Conservation (phyloP, 352 stramenopile species). For the Saprolegnia diclina region DNA sequence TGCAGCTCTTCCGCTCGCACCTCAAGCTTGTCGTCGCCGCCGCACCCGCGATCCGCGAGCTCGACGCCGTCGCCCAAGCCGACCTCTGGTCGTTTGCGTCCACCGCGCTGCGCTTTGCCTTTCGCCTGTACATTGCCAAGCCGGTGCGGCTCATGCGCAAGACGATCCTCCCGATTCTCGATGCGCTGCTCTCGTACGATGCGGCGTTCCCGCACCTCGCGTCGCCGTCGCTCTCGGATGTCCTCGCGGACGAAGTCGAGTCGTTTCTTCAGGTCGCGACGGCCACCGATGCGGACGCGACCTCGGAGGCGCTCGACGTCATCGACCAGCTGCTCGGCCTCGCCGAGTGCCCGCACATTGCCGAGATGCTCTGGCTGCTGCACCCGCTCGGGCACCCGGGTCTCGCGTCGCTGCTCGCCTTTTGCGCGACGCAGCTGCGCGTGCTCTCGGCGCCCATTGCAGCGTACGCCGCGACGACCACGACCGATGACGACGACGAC, state of each 20-base stretch:
- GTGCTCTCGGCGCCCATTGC: conserved; percentile 48
- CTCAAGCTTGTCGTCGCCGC: conserved; percentile 37
- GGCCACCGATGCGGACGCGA: not conserved
- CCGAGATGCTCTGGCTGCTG: conserved; percentile 57
- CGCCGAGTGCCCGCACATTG: conserved; percentile 35
- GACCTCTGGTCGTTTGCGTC: conserved; percentile 31
- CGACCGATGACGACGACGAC: conserved; percentile 15
- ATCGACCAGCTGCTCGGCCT: conserved; percentile 24
- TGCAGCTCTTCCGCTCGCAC: conserved; percentile 68
- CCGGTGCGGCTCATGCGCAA: conserved; percentile 46
- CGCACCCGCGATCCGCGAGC: conserved; percentile 12
- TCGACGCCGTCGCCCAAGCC: not conserved
- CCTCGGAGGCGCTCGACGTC: not conserved
- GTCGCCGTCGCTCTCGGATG: not conserved
- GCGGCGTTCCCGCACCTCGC: not conserved
- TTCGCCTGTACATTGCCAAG: conserved; percentile 48
- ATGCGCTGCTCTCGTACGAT: conserved; percentile 37
- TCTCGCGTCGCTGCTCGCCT: conserved; percentile 44
- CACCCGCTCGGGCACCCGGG: conserved; percentile 54
- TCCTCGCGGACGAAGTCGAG: conserved; percentile 16
- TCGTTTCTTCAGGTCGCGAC: conserved; percentile 3
- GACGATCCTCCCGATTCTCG: conserved; percentile 59
- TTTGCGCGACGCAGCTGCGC: conserved; percentile 50
- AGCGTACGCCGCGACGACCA: conserved; percentile 34
- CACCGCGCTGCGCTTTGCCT: conserved; percentile 48